Evolutionary conservation across 306 rosid genomes (phyloP).

Genomic region (Sesbania bispinosa): DNA sequence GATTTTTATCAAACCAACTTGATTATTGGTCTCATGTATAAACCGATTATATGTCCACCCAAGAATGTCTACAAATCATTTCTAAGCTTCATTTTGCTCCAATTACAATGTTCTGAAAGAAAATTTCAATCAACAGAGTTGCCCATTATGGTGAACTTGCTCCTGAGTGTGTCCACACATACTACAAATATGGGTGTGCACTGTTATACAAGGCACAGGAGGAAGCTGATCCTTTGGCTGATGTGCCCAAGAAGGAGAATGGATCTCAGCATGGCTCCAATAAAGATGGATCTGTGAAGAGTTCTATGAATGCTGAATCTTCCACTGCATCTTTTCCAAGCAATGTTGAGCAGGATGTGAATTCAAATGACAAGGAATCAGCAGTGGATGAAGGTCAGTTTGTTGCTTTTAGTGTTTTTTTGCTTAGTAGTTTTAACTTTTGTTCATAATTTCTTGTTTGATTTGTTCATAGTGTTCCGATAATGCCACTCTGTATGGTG

Average conservation of each 20-base stretch:
- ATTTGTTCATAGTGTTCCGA: neutral
- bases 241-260: slow-evolving; percentile 76
- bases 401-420: slow-evolving; percentile 13
- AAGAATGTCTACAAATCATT: neutral
- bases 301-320: slow-evolving; percentile 59
- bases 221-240: slow-evolving; percentile 88
- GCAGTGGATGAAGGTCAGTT: slow-evolving; percentile 59
- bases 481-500: neutral
- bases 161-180: slow-evolving; percentile 75
- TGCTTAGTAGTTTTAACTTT: neutral
- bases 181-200: slow-evolving; percentile 89
- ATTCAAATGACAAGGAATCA: slow-evolving; percentile 42
- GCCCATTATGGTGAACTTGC: slow-evolving; percentile 81
- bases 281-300: slow-evolving; percentile 59
- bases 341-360: slow-evolving; percentile 47
- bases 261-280: slow-evolving; percentile 55
- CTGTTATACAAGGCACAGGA: slow-evolving; percentile 89
- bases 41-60: neutral
- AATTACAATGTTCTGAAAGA: neutral
- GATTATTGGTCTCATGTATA: neutral
- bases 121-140: slow-evolving; percentile 47
- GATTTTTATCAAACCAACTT: neutral
- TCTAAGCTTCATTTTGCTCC: neutral
- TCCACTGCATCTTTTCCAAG: slow-evolving; percentile 56
- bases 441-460: neutral